These are phyloP conservation scores for Neurospora africana DNA, from an alignment of 495 filamentous ascomycete genomes.

Conservation along the genomic window DNA sequence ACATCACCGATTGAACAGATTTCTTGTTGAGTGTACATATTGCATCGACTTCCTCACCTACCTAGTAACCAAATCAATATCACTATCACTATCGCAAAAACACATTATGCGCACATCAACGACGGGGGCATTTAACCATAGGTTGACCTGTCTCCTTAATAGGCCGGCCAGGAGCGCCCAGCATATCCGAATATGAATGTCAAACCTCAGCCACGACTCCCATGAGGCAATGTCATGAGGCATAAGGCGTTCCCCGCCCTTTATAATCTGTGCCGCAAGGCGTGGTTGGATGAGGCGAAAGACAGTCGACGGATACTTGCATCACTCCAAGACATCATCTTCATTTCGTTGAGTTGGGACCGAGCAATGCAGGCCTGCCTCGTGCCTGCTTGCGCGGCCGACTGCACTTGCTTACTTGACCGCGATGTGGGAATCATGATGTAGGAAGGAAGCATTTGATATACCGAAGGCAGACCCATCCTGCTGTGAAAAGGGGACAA, in stretches of 20 bases:
- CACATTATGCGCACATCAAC: not conserved
- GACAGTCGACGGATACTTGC: not conserved
- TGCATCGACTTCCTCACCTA: too few species aligned
- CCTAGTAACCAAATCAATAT: not conserved
- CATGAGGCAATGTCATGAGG: not conserved
- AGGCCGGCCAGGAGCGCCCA: not conserved
- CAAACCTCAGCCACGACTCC: not conserved
- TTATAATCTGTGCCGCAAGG: not conserved
- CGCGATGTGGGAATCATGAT: not conserved
- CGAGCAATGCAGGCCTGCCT: not conserved
- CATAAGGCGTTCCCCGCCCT: not conserved
- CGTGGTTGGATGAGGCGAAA: not conserved
- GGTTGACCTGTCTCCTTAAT: not conserved
- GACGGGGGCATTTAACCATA: not conserved
- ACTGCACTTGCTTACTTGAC: not conserved
- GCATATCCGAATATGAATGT: not conserved
- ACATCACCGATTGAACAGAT: not conserved
- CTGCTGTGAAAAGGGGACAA: not conserved
- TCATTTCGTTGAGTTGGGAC: not conserved
- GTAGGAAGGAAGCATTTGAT: not conserved
- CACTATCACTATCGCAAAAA: not conserved
- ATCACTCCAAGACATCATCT: not conserved
- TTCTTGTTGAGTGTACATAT: not conserved
- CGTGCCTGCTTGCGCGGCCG: not conserved
- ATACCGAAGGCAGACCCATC: not conserved